Conservation (phyloP, 306 rosid genomes). For the Sechiopsis laciniata region DNA sequence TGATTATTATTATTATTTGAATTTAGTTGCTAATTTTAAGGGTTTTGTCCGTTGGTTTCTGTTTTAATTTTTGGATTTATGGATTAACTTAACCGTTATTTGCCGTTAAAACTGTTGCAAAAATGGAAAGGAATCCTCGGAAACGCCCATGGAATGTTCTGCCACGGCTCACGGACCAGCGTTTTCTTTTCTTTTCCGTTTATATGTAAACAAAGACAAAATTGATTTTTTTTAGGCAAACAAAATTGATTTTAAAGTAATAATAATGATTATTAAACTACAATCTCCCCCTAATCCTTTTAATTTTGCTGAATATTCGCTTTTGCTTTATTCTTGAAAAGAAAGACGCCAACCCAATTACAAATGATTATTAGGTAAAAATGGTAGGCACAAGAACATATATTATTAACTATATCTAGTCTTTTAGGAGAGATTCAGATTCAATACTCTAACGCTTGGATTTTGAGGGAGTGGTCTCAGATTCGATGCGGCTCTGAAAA, state of each 20-base stretch:
- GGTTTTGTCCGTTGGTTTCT: background rate
- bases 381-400: too few species aligned
- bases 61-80: background rate
- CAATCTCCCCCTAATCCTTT: background rate
- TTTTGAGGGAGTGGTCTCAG: too few species aligned
- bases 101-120: conserved; percentile 38
- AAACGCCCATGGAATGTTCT: conserved; percentile 16
- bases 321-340: background rate
- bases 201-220: too few species aligned
- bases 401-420: too few species aligned
- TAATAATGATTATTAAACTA: background rate
- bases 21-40: conserved; percentile 19
- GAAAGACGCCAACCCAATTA: background rate
- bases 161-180: background rate
- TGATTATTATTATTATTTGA: too few species aligned
- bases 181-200: background rate
- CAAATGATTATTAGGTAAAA: too few species aligned
- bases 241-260: background rate
- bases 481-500: too few species aligned
- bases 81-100: conserved; percentile 29
- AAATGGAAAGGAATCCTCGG: background rate
- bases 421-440: too few species aligned
- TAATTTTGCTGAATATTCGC: background rate
- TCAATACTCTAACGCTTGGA: too few species aligned
- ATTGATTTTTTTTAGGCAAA: too few species aligned